Percentiles rank a stretch among this genome's conserved stretches.
Evolutionary conservation across 768 basidiomycete species (phyloP).

Genomic region (Thelephora ganbajun): DNA sequence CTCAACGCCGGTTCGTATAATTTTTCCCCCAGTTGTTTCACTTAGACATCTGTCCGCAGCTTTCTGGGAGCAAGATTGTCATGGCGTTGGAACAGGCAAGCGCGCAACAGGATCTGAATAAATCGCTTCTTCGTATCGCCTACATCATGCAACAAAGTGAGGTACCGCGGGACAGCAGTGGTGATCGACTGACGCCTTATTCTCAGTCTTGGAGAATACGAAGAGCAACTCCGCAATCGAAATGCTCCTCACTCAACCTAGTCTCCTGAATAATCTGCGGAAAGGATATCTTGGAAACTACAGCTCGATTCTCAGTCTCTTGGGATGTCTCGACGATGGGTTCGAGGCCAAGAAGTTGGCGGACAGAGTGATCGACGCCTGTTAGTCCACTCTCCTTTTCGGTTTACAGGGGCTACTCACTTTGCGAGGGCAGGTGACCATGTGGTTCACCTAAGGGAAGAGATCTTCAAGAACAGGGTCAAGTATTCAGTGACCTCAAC

Average conservation of each 20-base stretch:
- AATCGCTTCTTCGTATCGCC: conserved; percentile 63
- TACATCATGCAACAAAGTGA: conserved; percentile 70
- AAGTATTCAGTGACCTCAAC: conserved; percentile 75
- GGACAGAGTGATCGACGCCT: conserved; percentile 79
- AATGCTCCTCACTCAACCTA: conserved; percentile 67
- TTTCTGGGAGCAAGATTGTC: conserved; percentile 44
- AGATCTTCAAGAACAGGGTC: conserved; percentile 69
- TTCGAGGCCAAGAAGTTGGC: conserved; percentile 77
- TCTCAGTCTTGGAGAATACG: not conserved
- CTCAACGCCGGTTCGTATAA: not conserved
- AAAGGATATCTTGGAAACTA: conserved; percentile 91
- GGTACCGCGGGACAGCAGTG: conserved; percentile 7
- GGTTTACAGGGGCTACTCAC: not conserved
- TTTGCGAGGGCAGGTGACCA: conserved; percentile 55
- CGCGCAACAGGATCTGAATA: conserved; percentile 68
- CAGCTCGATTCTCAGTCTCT: conserved; percentile 75
- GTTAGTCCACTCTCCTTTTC: conserved; percentile 16
- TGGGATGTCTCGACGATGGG: conserved; percentile 88
- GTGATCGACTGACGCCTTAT: not conserved
- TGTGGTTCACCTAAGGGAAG: conserved; percentile 83
- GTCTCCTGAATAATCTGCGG: conserved; percentile 72
- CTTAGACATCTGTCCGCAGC: conserved; percentile 12
- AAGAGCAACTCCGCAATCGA: conserved; percentile 73
- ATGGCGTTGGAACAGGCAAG: conserved; percentile 62
- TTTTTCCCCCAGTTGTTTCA: not conserved